A percentile compares a stretch with the other conserved stretches of the same genome.
These are phyloP conservation scores for Smallanthus sonchifolius DNA, from an alignment of 129 eudicot species.

Conservation along the genomic window DNA sequence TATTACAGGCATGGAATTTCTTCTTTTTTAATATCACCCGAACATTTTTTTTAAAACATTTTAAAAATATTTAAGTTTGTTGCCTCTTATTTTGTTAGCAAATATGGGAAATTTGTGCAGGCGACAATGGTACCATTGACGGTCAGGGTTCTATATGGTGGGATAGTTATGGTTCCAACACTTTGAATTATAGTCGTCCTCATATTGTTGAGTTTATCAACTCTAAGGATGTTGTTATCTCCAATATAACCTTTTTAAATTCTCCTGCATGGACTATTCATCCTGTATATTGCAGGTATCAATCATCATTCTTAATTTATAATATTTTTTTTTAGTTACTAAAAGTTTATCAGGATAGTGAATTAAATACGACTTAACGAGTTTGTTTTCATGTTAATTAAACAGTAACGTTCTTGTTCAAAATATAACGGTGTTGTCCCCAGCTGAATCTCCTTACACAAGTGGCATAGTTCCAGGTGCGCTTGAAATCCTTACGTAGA, in stretches of 20 bases:
- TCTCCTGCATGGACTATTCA: conserved; percentile 76
- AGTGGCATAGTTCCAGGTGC: conserved; percentile 83
- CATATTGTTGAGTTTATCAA: conserved; percentile 71
- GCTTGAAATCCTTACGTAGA: not conserved
- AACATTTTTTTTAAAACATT: not conserved
- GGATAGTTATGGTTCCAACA: conserved; percentile 50
- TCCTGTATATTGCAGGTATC: conserved; percentile 85
- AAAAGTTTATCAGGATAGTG: not conserved
- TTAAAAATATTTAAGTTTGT: not conserved
- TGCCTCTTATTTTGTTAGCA: not conserved
- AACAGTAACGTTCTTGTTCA: conserved; percentile 77
- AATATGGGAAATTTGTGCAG: conserved; percentile 24
- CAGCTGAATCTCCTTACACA: conserved; percentile 70
- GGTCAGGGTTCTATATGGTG: conserved; percentile 96
- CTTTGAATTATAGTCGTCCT: conserved; percentile 75
- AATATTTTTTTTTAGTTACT: not conserved
- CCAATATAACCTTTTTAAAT: conserved; percentile 79
- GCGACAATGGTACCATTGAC: conserved; percentile 85
- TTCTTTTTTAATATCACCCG: not conserved
- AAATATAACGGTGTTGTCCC: conserved; percentile 62
- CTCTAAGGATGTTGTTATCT: conserved; percentile 61
- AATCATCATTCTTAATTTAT: not conserved
- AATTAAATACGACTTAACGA: not conserved
- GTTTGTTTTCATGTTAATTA: conserved; percentile 18
- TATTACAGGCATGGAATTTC: conserved; percentile 49